Conservation (phyloP, 805 yeast genomes). For the Zygosaccharomyces rouxii region DNA sequence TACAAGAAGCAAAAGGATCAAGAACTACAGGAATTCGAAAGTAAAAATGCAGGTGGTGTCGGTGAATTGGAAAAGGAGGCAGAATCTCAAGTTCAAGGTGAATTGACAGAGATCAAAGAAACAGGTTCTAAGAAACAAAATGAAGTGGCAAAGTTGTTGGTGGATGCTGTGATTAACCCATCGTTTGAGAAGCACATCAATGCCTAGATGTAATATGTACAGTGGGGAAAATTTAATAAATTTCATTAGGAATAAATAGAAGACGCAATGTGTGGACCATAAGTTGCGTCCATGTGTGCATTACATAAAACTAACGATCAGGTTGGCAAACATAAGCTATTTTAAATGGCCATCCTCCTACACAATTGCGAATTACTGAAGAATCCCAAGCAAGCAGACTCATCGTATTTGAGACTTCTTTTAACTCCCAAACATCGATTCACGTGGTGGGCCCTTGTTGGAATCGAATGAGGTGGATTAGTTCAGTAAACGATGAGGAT, state of each 20-base stretch:
- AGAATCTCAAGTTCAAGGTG: constrained; percentile 63
- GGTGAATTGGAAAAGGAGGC: constrained; percentile 61
- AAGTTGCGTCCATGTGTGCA: constrained; percentile 1
- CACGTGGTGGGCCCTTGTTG: neutral
- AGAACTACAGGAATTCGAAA: constrained; percentile 71
- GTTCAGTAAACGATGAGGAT: neutral
- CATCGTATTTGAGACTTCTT: neutral
- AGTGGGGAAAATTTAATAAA: neutral
- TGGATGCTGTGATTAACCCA: constrained; percentile 76
- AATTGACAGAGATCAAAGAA: constrained; percentile 63
- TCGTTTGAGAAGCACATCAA: constrained; percentile 80
- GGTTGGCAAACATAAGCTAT: neutral
- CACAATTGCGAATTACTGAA: neutral
- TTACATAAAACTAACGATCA: neutral
- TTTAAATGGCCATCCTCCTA: neutral
- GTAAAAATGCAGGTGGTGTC: constrained; percentile 61
- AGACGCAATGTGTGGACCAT: constrained; percentile 1
- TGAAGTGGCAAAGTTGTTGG: constrained; percentile 67
- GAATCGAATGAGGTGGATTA: neutral
- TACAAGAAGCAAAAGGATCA: constrained; percentile 81
- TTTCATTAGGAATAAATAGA: neutral
- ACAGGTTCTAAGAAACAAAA: constrained; percentile 58
- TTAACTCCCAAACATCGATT: neutral
- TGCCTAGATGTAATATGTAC: constrained; percentile 37
- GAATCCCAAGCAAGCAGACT: neutral